These are phyloP conservation scores for Cyclotella distinguenda DNA, from an alignment of 108 stramenopile genomes.

Conservation along the genomic window DNA sequence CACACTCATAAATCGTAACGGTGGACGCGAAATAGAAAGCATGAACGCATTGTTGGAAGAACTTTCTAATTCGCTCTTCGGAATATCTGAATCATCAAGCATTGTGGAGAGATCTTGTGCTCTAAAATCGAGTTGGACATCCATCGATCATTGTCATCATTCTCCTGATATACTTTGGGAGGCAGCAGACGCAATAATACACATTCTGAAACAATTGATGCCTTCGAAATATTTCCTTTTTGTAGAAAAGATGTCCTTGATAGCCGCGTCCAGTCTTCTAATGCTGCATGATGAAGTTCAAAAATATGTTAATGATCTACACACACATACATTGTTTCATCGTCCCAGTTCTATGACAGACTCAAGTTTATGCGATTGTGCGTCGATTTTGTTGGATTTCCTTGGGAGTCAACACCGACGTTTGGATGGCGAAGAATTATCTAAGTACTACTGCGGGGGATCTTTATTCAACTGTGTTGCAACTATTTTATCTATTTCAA, in stretches of 20 bases:
- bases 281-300: background rate
- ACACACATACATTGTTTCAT: background rate
- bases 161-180: conserved; percentile 20
- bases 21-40: background rate
- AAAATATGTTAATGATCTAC: background rate
- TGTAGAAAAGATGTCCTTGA: conserved; percentile 11
- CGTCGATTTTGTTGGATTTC: conserved; percentile 30
- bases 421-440: background rate
- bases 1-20: background rate
- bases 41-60: background rate
- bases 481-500: conserved; percentile 27
- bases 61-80: background rate
- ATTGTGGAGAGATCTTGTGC: background rate
- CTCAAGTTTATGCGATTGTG: conserved; percentile 29
- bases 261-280: conserved; percentile 23
- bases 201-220: conserved; percentile 9
- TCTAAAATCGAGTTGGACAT: background rate
- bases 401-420: background rate
- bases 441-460: conserved; percentile 9
- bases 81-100: background rate
- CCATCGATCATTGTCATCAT: background rate
- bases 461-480: conserved; percentile 36
- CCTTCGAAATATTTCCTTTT: conserved; percentile 9
- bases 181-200: conserved; percentile 16
- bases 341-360: conserved; percentile 21